phyloP scores from a whole-genome alignment of 805 yeast genomes.

The Candida palmyrensis region DNA sequence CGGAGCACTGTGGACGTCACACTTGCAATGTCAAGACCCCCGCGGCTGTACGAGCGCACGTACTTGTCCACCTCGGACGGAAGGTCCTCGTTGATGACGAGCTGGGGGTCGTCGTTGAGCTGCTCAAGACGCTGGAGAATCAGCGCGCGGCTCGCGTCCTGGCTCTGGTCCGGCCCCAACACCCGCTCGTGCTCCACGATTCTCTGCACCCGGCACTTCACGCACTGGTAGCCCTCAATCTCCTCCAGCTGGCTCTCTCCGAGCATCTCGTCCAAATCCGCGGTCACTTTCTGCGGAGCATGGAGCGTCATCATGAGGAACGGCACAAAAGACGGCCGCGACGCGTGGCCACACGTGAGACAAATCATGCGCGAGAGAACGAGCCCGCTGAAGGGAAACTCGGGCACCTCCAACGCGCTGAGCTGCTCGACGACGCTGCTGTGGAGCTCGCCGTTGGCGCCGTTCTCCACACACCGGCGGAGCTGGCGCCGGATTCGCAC shows the following conservation, averaged over 20 bases:
- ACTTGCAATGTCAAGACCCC: conserved; percentile 38
- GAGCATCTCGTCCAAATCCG: conserved; percentile 51
- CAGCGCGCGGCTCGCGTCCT: conserved; percentile 27
- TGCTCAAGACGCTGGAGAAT: conserved; percentile 22
- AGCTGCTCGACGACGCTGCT: conserved; percentile 6
- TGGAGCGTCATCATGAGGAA: conserved; percentile 70
- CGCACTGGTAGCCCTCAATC: conserved; percentile 76
- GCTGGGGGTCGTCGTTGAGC: conserved; percentile 28
- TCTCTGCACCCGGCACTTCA: conserved; percentile 51
- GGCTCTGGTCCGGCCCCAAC: no score
- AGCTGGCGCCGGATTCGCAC: conserved; percentile 33
- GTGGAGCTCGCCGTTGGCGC: conserved; percentile 1
- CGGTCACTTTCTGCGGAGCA: conserved; percentile 54
- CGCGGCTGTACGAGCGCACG: conserved; percentile 41
- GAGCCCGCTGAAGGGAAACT: conserved; percentile 70
- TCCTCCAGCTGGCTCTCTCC: conserved; percentile 57
- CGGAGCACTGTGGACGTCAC: conserved; percentile 66
- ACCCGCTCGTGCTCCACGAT: conserved; percentile 26
- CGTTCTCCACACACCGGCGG: conserved; percentile 12
- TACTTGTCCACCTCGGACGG: conserved; percentile 44
- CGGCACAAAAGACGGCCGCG: conserved; percentile 53
- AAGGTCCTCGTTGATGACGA: conserved; percentile 63
- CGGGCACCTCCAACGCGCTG: conserved; percentile 38
- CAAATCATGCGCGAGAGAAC: conserved; percentile 67
- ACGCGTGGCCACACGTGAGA: conserved; percentile 55